A percentile compares a stretch with the other conserved stretches of the same genome.
These are phyloP conservation scores for Pichia thaimueangensis DNA, from an alignment of 805 yeast genomes.

Conservation along the genomic window DNA sequence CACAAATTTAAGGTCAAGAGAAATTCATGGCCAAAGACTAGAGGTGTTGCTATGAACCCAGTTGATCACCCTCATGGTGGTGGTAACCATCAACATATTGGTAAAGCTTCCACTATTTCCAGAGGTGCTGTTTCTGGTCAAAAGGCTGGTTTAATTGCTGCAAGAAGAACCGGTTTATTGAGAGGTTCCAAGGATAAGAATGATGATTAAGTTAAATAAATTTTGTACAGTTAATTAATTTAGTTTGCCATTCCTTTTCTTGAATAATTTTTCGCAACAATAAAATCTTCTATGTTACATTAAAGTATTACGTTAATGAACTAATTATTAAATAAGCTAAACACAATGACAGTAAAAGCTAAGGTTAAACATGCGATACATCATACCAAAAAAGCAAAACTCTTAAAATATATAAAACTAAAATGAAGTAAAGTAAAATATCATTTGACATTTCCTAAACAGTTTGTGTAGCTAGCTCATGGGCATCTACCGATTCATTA, in stretches of 20 bases:
- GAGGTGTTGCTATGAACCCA: conserved; percentile 99
- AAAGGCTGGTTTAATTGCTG: conserved; percentile 99
- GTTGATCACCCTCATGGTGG: conserved; percentile 99
- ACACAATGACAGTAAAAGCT: too few relatives aligned
- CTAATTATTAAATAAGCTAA: too few relatives aligned
- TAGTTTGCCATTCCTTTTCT: conserved; percentile 11
- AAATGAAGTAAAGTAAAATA: background rate
- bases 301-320: too few relatives aligned
- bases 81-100: conserved; percentile 99
- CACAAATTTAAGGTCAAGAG: conserved; percentile 99
- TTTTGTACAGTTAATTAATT: conserved; percentile 8
- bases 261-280: conserved; percentile 9
- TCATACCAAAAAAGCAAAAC: too few relatives aligned
- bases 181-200: conserved; percentile 89
- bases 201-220: conserved; percentile 25
- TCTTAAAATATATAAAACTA: background rate
- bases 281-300: conserved; percentile 1
- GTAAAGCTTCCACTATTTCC: conserved; percentile 98
- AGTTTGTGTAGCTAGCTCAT: background rate
- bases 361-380: too few relatives aligned
- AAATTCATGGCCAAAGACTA: conserved; percentile 99
- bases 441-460: too few relatives aligned
- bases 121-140: conserved; percentile 99
- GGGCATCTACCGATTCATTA: background rate
- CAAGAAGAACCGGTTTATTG: conserved; percentile 99